These are phyloP conservation scores for Trichoderma erinaceum DNA, from an alignment of 495 filamentous ascomycete genomes.

Conservation along the genomic window DNA sequence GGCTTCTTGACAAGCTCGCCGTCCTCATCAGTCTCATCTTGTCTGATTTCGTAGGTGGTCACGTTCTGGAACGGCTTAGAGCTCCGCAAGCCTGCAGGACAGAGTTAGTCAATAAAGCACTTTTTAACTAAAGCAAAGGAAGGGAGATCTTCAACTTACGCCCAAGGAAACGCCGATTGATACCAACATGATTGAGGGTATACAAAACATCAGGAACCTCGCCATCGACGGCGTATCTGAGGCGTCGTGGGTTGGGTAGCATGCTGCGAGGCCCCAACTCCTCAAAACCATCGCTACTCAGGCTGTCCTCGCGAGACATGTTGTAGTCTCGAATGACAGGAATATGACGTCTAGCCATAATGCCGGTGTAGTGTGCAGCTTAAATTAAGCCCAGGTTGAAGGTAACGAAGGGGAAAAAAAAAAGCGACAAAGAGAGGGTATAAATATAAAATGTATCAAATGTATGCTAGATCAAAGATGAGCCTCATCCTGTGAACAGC, in stretches of 20 bases:
- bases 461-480: neutral
- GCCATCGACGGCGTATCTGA: constrained; percentile 14
- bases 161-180: neutral
- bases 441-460: neutral
- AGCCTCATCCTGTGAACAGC: neutral
- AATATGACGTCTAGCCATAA: neutral
- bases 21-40: neutral
- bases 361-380: neutral
- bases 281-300: neutral
- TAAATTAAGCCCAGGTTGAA: too few species aligned
- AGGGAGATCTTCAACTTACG: neutral
- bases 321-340: neutral
- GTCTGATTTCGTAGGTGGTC: constrained; percentile 6
- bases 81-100: neutral
- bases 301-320: neutral
- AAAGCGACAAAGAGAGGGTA: neutral
- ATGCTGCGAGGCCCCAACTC: constrained; percentile 6
- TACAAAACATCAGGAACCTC: constrained; percentile 8
- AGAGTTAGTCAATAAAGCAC: neutral
- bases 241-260: neutral
- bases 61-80: constrained; percentile 10
- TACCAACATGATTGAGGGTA: constrained; percentile 6
- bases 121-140: neutral
- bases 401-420: neutral
- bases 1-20: constrained; percentile 7